Evolutionary conservation across 1,284 basidiomycete genomes (phyloP).

Genomic region (Trichosporon inkin): DNA sequence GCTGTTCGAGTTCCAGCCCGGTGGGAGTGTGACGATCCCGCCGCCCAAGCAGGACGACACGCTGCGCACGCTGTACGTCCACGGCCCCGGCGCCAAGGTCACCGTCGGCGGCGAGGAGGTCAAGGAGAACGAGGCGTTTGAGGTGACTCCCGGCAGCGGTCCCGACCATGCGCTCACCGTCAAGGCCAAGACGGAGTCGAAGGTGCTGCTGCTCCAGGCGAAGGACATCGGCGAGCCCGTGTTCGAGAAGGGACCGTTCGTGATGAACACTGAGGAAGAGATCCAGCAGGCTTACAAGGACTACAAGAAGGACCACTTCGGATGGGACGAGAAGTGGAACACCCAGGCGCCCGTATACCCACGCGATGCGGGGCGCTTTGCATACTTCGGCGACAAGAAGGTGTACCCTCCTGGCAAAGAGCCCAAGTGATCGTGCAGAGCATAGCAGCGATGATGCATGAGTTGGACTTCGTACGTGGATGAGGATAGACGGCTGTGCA

Average conservation of each 20-base stretch:
- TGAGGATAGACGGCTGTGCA: no score
- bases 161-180: background rate
- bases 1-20: slow-evolving; percentile 19
- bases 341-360: slow-evolving; percentile 11
- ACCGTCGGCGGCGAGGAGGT: background rate
- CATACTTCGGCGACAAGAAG: slow-evolving; percentile 2
- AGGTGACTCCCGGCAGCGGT: slow-evolving; percentile 1
- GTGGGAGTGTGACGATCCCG: slow-evolving; percentile 17
- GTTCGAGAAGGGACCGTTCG: slow-evolving; percentile 21
- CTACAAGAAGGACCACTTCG: slow-evolving; percentile 20
- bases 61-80: slow-evolving; percentile 20
- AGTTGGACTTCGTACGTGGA: no score
- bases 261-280: slow-evolving; percentile 22
- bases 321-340: slow-evolving; percentile 14
- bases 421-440: background rate
- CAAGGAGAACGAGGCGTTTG: slow-evolving; percentile 15
- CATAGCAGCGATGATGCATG: background rate
- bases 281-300: slow-evolving; percentile 16
- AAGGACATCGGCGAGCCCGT: slow-evolving; percentile 19
- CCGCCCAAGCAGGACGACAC: slow-evolving; percentile 13
- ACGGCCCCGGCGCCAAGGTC: slow-evolving; percentile 5
- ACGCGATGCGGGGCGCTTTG: slow-evolving; percentile 13
- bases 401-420: background rate
- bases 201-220: slow-evolving; percentile 23
- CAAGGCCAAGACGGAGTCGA: background rate